A percentile compares a stretch with the other conserved stretches of the same genome.
Conservation (phyloP, 805 yeast genomes). For the Candida parachauliodes region DNA sequence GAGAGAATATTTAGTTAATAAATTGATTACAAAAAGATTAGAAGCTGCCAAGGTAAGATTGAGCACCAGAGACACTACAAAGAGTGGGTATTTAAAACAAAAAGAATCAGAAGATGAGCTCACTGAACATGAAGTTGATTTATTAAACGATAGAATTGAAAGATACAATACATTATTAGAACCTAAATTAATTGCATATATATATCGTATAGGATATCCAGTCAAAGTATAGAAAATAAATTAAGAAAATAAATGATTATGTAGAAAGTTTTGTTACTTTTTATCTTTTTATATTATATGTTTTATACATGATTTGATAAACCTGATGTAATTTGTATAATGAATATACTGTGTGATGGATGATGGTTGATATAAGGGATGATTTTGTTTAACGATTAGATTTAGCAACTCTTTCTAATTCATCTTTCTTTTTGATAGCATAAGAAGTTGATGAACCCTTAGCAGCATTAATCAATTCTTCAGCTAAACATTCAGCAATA, state of each 20-base stretch:
- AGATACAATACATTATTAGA: conserved; percentile 16
- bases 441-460: conserved; percentile 99
- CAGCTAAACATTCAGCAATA: conserved; percentile 99
- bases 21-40: conserved; percentile 26
- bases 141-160: conserved; percentile 16
- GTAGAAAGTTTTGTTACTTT: background rate
- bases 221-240: conserved; percentile 14
- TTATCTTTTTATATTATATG: conserved; percentile 6
- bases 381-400: conserved; percentile 87
- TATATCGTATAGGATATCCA: conserved; percentile 21
- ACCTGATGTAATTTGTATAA: conserved; percentile 9
- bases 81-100: conserved; percentile 12
- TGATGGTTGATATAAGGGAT: conserved; percentile 6
- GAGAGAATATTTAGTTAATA: conserved; percentile 50
- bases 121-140: conserved; percentile 11
- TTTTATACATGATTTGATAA: conserved; percentile 5
- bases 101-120: conserved; percentile 6
- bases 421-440: conserved; percentile 99
- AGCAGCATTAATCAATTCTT: conserved; percentile 99
- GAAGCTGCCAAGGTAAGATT: conserved; percentile 4
- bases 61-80: conserved; percentile 6
- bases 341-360: conserved; percentile 7
- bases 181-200: conserved; percentile 7
- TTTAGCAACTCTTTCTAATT: conserved; percentile 99
- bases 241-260: too few relatives aligned